phyloP scores from a whole-genome alignment of 352 stramenopile species.

The Globisporangium yorkense region DNA sequence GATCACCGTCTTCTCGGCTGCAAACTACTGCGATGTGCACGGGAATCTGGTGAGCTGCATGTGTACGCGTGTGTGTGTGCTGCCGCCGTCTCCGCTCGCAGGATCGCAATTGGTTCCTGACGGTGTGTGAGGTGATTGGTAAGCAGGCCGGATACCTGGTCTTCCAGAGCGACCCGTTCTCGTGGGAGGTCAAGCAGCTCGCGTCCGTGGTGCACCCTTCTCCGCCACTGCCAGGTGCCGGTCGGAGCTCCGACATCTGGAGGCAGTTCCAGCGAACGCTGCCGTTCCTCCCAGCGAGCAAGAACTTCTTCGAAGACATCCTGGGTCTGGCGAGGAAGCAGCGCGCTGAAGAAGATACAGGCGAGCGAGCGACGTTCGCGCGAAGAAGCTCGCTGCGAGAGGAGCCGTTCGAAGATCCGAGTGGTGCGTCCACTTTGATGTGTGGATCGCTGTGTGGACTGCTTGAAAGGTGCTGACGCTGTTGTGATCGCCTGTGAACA shows the following conservation, averaged over 20 bases:
- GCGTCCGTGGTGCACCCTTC: conserved; percentile 40
- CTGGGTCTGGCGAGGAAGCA: conserved; percentile 29
- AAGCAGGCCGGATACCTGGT: conserved; percentile 50
- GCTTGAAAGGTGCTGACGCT: neutral
- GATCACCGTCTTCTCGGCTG: conserved; percentile 94
- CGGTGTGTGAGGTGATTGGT: neutral
- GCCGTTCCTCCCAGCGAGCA: conserved; percentile 74
- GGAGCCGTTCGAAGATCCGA: conserved; percentile 7
- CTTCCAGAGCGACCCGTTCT: conserved; percentile 37
- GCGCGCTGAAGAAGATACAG: neutral
- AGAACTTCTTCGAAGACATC: conserved; percentile 78
- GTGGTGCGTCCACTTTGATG: neutral
- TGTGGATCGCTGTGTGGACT: neutral
- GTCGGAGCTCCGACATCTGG: conserved; percentile 64
- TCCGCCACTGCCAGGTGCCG: conserved; percentile 37
- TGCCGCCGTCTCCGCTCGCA: neutral
- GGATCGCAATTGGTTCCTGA: neutral
- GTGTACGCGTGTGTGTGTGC: no score
- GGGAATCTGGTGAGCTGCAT: conserved; percentile 43
- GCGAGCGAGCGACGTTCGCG: neutral
- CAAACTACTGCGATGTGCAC: conserved; percentile 93
- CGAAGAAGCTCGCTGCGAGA: conserved; percentile 4
- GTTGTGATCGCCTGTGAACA: neutral
- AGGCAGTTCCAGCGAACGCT: conserved; percentile 66
- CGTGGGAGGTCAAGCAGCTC: conserved; percentile 52